Conservation (phyloP, 169 alveolate genomes). For the Amoebophrya sp. region DNA sequence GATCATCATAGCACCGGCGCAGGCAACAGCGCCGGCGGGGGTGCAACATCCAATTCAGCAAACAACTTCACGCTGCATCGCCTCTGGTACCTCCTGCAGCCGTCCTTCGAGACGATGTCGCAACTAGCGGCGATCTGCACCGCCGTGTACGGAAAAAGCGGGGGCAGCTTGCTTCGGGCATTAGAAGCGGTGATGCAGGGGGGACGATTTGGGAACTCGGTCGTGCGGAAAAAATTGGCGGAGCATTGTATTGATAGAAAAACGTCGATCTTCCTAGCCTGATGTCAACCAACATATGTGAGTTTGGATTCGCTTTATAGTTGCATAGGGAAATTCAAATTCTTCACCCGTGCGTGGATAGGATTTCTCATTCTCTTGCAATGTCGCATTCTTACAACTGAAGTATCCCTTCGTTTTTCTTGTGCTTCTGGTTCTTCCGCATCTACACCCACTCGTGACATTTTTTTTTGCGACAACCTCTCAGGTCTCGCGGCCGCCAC, state of each 20-base stretch:
- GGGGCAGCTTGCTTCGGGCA: background rate
- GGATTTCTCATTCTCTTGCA: too few relatives aligned
- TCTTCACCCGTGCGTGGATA: too few relatives aligned
- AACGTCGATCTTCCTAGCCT: too few relatives aligned
- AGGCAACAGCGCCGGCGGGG: too few relatives aligned
- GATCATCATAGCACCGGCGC: too few relatives aligned
- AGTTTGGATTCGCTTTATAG: too few relatives aligned
- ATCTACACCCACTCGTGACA: too few relatives aligned
- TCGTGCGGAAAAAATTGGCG: constrained; percentile 13
- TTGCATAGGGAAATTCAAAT: too few relatives aligned
- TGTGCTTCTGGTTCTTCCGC: too few relatives aligned
- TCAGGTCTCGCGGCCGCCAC: background rate
- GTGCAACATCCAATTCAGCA: background rate
- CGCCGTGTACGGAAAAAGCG: background rate
- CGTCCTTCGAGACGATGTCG: background rate
- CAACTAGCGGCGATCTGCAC: background rate
- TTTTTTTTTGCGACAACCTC: background rate
- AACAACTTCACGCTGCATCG: background rate
- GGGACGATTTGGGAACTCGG: background rate
- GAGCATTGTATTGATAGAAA: background rate
- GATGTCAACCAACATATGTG: too few relatives aligned
- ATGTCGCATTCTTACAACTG: too few relatives aligned
- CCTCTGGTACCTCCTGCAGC: background rate
- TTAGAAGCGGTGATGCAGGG: background rate
- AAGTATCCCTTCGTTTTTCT: too few relatives aligned